Evolutionary conservation across 345 rosid species (phyloP), one percentile per base, ranked within the genome.

Genomic region (Litchi chinensis): DNA sequence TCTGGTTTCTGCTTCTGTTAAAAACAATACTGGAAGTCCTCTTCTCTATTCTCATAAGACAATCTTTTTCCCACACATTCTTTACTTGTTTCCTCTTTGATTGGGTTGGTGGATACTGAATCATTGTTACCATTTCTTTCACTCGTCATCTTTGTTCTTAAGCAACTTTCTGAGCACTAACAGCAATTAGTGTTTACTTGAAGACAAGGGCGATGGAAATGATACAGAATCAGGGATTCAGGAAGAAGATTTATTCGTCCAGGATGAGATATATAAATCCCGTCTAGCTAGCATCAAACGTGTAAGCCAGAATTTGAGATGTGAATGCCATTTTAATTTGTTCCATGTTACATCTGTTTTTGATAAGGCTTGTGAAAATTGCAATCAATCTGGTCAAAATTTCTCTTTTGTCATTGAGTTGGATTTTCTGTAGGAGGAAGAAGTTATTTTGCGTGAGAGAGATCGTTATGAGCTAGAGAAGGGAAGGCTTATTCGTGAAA

Each of bases 401-500:
- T 15, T 26, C 13, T 63, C 50, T 57, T 32, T 64, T 67, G 68
- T 77, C 9, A 66, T 62, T 79, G 73, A 72, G 75, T 80, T 63
- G 69, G 68, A 62, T 76, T 82, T 52, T 76, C 50, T 84, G 50
- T 79, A 97, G 99, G 99, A 97, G 86, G 99, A 97, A 80, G 99
- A 97, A 83, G 80, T 59, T 78, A 68, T 94, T 74, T 80, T 94
- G 83, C 98, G 98, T 71, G 99, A 97, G 91, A 94, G 98, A 83
- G 99, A 97, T 79, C 95, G 98, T 68, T 94, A 92, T 82, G 98
- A 92, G 81, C 85, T 94, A 73, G 99, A 97, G 84, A 97, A 93
- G 90, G 99, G 97, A 67, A 88, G 93, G 82, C 98, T 97, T 56
- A 94, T 97, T 80, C 91, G 97, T 79, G 99, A 97, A 86, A 93